phyloP scores from a whole-genome alignment of 495 filamentous ascomycete genomes.

The Penicillium cosmopolitanum region DNA sequence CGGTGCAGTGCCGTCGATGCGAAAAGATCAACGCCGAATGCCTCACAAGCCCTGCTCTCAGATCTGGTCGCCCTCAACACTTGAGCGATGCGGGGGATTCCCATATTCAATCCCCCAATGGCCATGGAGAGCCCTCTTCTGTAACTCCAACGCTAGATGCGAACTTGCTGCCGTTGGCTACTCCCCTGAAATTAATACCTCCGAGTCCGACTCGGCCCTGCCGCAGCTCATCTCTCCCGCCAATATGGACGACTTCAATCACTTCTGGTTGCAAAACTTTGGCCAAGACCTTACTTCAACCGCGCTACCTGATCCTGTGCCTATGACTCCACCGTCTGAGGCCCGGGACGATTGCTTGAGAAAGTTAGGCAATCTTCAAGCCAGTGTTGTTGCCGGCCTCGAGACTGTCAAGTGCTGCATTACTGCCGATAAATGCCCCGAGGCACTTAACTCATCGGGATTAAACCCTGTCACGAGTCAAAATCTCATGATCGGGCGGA shows the following conservation, averaged over 20 bases:
- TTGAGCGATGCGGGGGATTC: not conserved
- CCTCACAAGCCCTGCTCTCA: constrained; percentile 5
- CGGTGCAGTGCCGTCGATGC: constrained; percentile 6
- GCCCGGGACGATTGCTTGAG: not conserved
- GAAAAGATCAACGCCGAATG: constrained; percentile 8
- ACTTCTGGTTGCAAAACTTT: not conserved
- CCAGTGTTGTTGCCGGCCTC: not conserved
- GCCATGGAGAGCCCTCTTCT: not conserved
- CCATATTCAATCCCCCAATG: not conserved
- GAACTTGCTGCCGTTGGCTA: not conserved
- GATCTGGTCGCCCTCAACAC: constrained; percentile 1
- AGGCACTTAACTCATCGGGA: not conserved
- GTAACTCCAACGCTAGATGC: not conserved
- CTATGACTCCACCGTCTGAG: not conserved
- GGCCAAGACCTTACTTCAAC: not conserved
- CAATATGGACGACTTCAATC: not conserved
- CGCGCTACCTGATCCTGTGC: not conserved
- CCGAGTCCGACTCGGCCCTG: not conserved
- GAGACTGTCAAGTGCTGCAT: constrained; percentile 3
- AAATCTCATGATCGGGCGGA: not conserved
- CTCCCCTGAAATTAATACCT: not conserved
- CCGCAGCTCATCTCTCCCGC: not conserved
- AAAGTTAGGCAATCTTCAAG: not conserved
- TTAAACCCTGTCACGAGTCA: not conserved
- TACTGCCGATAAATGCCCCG: constrained; percentile 4